Conservation (phyloP, 495 filamentous ascomycete species). For the Darksidea phi region DNA sequence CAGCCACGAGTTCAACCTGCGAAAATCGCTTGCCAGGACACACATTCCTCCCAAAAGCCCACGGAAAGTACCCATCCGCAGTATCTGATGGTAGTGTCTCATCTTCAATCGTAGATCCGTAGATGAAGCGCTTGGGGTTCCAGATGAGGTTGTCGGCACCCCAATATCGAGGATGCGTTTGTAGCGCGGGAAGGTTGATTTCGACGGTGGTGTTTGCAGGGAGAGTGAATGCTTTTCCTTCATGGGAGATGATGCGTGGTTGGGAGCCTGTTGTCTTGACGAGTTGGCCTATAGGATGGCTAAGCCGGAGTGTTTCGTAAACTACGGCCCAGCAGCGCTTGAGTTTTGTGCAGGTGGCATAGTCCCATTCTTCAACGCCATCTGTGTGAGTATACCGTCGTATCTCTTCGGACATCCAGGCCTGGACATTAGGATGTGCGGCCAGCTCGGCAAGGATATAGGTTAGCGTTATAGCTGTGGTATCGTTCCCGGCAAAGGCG, state of each 20-base stretch:
- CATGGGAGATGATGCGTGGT: background rate
- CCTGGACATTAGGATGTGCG: slow-evolving; percentile 29
- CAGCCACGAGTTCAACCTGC: slow-evolving; percentile 28
- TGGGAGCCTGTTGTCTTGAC: slow-evolving; percentile 16
- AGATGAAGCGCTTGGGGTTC: slow-evolving; percentile 23
- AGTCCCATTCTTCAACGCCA: slow-evolving; percentile 4
- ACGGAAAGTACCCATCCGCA: slow-evolving; percentile 5
- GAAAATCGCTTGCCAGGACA: slow-evolving; percentile 30
- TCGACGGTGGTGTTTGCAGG: slow-evolving; percentile 13
- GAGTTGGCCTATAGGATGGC: slow-evolving; percentile 15
- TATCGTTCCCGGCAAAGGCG: slow-evolving; percentile 36
- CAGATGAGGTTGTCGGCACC: slow-evolving; percentile 15
- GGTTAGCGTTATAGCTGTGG: slow-evolving; percentile 33
- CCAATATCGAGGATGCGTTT: slow-evolving; percentile 23
- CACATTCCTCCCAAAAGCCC: slow-evolving; percentile 16
- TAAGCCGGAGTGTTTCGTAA: slow-evolving; percentile 24
- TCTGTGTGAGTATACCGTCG: background rate
- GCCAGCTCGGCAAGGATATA: slow-evolving; percentile 26
- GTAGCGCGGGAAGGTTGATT: slow-evolving; percentile 15
- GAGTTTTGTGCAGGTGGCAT: slow-evolving; percentile 14
- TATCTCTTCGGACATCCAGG: slow-evolving; percentile 40
- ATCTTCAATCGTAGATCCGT: background rate
- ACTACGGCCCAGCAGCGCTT: slow-evolving; percentile 29
- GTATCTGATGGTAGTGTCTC: slow-evolving; percentile 2
- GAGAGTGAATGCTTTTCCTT: slow-evolving; percentile 1